Evolutionary conservation across 768 basidiomycete species (phyloP), one percentile per base, ranked within the genome.

Genomic region (Leccinum broughii): DNA sequence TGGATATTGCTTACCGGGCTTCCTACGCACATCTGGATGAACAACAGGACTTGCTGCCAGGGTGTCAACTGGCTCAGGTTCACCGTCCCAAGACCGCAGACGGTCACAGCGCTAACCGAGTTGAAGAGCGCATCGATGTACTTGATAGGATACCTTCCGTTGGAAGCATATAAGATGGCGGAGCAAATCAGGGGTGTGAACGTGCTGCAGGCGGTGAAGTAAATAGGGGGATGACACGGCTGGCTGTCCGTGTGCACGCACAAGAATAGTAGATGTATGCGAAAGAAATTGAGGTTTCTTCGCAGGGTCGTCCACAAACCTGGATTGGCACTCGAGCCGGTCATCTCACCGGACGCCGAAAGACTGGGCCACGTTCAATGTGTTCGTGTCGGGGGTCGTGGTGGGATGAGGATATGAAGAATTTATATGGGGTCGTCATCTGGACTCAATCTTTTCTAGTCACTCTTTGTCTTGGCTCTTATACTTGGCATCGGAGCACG

Each of bases 41-140:
- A 91, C 54, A 92, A 65, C 14, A 91, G 76, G 10, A 75, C 74
- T 76, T 92, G 87, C 69, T 91, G 89, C 81, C 84, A 88, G 44
- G 75, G 75, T 3, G 89, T 91, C 72, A 92, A 74, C 54, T 77
- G 74, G 68, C 88, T 89, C 68, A 90, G 68, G 70, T 92, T 84
- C 59, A 90, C 78, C 8, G 89, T 85, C 54, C 82, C 81, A 48
- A 90, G 77, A n/a, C 90, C 90, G 76, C 86, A 91, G 58, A 90
- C 87, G 6, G 87, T 86, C 78, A 93, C 85, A 14, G 89, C 85
- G 72, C 86, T 89, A 68, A 91, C 83, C 59, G 84, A 89, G 72
- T 83, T 84, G 79, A 86, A 95, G 35, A 94, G 80, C 5, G 85
- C 81, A 69, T 95, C 93, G 70, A 92, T 79, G 72, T 90, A 95